Conservation (phyloP, 169 alveolate genomes). For the Cryptosporidium sp. region DNA sequence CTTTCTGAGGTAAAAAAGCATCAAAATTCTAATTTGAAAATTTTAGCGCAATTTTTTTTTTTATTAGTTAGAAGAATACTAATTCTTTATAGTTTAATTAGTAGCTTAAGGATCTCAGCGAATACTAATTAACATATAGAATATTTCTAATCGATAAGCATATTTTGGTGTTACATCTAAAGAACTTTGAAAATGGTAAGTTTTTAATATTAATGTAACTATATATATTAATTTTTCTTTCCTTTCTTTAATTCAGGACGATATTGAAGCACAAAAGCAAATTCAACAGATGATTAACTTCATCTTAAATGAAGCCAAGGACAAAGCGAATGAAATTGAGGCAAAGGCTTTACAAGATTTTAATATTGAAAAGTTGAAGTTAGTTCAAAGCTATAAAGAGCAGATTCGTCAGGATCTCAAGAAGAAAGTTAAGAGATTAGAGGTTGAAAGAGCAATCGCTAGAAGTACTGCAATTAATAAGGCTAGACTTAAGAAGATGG, state of each 20-base stretch:
- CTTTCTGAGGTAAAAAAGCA: neutral
- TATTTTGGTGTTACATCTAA: neutral
- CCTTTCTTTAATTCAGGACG: conserved; percentile 81
- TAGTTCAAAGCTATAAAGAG: conserved; percentile 91
- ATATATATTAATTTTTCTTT: neutral
- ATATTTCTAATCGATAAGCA: neutral
- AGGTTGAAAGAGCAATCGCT: conserved; percentile 81
- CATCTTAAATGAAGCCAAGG: conserved; percentile 93
- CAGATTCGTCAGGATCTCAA: conserved; percentile 86
- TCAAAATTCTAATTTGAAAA: neutral
- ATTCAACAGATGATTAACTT: conserved; percentile 94
- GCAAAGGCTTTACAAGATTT: conserved; percentile 93
- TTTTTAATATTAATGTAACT: neutral
- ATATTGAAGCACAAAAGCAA: conserved; percentile 92
- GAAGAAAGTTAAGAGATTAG: conserved; percentile 79
- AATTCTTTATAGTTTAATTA: neutral
- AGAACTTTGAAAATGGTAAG: neutral
- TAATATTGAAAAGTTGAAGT: conserved; percentile 90
- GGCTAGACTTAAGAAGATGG: conserved; percentile 88
- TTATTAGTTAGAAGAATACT: neutral
- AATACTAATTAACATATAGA: neutral
- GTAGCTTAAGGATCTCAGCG: neutral
- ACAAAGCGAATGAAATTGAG: conserved; percentile 93
- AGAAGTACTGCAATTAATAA: conserved; percentile 89
- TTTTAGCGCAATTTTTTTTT: conserved; percentile 4